These are phyloP conservation scores for Phylloporus sp. DNA, from an alignment of 768 basidiomycete genomes.

Conservation along the genomic window DNA sequence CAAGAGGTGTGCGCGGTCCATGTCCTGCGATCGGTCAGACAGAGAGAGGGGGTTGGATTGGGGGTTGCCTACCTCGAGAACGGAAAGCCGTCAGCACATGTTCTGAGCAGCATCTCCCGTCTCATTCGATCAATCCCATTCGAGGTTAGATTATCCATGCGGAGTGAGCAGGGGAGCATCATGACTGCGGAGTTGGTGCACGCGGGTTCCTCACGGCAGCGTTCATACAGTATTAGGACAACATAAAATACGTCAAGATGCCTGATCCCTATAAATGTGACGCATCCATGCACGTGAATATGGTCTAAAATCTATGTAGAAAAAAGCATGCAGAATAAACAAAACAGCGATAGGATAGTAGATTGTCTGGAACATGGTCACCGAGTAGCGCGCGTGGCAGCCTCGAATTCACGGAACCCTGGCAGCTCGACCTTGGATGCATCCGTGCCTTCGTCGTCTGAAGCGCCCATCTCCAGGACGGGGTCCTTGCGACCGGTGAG, in stretches of 20 bases:
- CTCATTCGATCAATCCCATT: slow-evolving; percentile 22
- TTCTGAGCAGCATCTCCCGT: slow-evolving; percentile 15
- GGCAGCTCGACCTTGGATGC: slow-evolving; percentile 48
- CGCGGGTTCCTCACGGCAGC: not conserved
- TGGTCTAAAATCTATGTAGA: slow-evolving; percentile 25
- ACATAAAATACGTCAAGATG: slow-evolving; percentile 36
- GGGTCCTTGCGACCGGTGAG: slow-evolving; percentile 28
- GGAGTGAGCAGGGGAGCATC: slow-evolving; percentile 13
- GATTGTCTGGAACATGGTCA: too few species aligned
- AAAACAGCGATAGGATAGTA: slow-evolving; percentile 21
- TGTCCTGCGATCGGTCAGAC: slow-evolving; percentile 23
- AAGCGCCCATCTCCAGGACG: slow-evolving; percentile 16
- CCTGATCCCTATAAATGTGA: slow-evolving; percentile 31
- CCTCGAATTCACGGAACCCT: slow-evolving; percentile 61
- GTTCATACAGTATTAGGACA: slow-evolving; percentile 30
- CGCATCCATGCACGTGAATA: slow-evolving; percentile 26
- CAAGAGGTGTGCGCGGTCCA: slow-evolving; percentile 53
- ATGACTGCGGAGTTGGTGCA: slow-evolving; percentile 8
- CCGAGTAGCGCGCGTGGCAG: slow-evolving; percentile 34
- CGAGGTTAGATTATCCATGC: slow-evolving; percentile 22
- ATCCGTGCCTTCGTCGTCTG: slow-evolving; percentile 20
- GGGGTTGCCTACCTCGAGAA: slow-evolving; percentile 30
- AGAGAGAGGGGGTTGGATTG: not conserved
- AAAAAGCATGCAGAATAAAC: slow-evolving; percentile 9
- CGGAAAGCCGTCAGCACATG: slow-evolving; percentile 29